Base-by-base conservation (phyloP, 495 filamentous ascomycete species). In the Hyaloscypha hepaticicola region DNA sequence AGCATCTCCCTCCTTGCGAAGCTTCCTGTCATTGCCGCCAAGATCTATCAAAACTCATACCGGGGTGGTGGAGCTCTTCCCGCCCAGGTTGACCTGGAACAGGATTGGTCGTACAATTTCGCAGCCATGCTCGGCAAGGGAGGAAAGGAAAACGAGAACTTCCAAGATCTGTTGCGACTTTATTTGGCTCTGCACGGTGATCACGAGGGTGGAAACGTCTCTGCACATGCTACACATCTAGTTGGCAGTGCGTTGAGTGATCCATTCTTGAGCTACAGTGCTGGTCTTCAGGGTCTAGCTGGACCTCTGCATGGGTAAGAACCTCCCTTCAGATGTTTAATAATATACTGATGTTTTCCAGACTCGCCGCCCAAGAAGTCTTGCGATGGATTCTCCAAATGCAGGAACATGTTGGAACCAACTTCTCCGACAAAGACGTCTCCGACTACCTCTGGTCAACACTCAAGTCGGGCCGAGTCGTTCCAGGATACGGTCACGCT, bases 41-140 rank as follows among this genome's bases (percentile, higher is more conserved):
- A 96, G 73, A 97, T 99, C 72, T 97, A 98, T 82, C 91, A 96
- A 67, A 93, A 93, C 75, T 83, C 88, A 5, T 94, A 93, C 77
- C 80, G 79, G 55, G 88, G 88, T 53, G 90, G 90, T 65, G 90
- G 90, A 50, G 81, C 87, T 49, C 81, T 94, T 24, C 90, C 93
- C 3, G 87, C 87, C 41, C 80, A 90, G 60, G 83, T 95, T 66
- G 93, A 97, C 72, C 73, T 83, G 31, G 79, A 88, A 51, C 93
- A 97, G 78, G 95, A 99, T 74, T 99, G 95, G 95, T 87, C 93
- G 0, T 93, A 97, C 82, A 99, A 99, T 80, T 98, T 96, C 67
- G 95, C 95, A 48, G 90, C 93, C 72, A 93, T 98, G 85, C 86
- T 99, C 29, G 95, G 95, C 70, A 97, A 95, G 78, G 87, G 86